Evolutionary conservation across 1,284 basidiomycete genomes (phyloP).

Genomic region (Marasmius tenuissimus): DNA sequence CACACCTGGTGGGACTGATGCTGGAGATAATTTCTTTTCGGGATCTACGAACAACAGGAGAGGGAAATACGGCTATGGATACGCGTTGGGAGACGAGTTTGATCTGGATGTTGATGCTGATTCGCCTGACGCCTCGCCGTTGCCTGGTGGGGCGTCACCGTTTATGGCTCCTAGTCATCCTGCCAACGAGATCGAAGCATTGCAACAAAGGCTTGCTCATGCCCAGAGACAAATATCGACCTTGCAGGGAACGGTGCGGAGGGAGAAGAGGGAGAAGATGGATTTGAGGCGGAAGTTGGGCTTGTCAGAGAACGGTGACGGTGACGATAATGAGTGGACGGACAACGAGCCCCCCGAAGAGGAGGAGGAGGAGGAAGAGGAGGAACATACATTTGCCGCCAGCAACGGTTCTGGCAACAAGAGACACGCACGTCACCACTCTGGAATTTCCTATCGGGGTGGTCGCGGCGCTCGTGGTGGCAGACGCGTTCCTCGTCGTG

Average conservation of each 20-base stretch:
- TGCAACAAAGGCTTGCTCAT: conserved; percentile 78
- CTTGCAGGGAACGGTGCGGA: conserved; percentile 71
- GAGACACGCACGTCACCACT: neutral
- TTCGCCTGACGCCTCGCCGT: conserved; percentile 69
- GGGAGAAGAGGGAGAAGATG: conserved; percentile 79
- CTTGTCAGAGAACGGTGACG: conserved; percentile 28
- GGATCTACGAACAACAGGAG: conserved; percentile 61
- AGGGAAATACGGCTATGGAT: conserved; percentile 22
- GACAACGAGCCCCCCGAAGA: conserved; percentile 41
- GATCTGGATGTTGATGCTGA: conserved; percentile 49
- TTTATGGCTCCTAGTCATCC: conserved; percentile 72
- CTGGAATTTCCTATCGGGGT: conserved; percentile 19
- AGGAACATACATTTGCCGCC: conserved; percentile 30
- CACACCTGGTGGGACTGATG: conserved; percentile 59
- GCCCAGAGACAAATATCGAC: conserved; percentile 82
- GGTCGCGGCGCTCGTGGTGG: conserved; percentile 45
- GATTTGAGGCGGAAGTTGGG: conserved; percentile 57
- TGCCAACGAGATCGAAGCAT: conserved; percentile 74
- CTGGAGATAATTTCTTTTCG: conserved; percentile 72
- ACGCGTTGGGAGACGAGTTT: conserved; percentile 41
- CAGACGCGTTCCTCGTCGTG: conserved; percentile 38
- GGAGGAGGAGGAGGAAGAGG: conserved; percentile 42
- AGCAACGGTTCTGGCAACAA: neutral
- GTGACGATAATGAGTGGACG: conserved; percentile 37
- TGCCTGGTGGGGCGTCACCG: conserved; percentile 5